phyloP scores from a whole-genome alignment of 106 monocot species.

The Dioscorea zingiberensis region DNA sequence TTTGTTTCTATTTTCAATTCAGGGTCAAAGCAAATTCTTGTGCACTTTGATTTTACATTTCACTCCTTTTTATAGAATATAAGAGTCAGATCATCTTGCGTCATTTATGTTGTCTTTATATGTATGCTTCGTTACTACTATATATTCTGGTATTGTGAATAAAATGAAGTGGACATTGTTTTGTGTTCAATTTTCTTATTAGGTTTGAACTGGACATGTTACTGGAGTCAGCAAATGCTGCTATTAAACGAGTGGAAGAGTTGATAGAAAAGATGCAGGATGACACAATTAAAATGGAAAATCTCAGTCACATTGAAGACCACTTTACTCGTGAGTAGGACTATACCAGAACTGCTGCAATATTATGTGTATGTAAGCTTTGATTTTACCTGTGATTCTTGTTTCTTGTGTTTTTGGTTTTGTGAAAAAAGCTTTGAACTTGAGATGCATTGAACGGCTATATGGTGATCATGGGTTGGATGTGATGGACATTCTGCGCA shows the following conservation, averaged over 20 bases:
- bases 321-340: slow-evolving; percentile 64
- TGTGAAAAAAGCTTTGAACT: slow-evolving; percentile 50
- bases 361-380: background rate
- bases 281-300: slow-evolving; percentile 66
- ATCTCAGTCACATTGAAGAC: slow-evolving; percentile 65
- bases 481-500: slow-evolving; percentile 88
- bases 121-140: too few relatives aligned
- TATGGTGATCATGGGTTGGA: slow-evolving; percentile 98
- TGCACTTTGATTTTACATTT: too few relatives aligned
- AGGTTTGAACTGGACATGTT: slow-evolving; percentile 98
- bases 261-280: slow-evolving; percentile 84
- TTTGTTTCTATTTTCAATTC: too few relatives aligned
- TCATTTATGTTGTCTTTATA: too few relatives aligned
- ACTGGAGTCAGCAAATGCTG: slow-evolving; percentile 76
- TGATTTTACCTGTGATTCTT: background rate
- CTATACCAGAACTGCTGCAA: background rate
- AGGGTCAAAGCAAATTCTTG: too few relatives aligned
- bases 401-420: slow-evolving; percentile 2
- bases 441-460: slow-evolving; percentile 93
- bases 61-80: too few relatives aligned
- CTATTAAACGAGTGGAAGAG: slow-evolving; percentile 78
- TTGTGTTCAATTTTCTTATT: slow-evolving; percentile 1
- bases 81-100: too few relatives aligned
- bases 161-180: too few relatives aligned
- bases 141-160: too few relatives aligned